Evolutionary conservation across 2,329 filamentous ascomycete genomes (phyloP).

Genomic region (Lizonia empirigonia): DNA sequence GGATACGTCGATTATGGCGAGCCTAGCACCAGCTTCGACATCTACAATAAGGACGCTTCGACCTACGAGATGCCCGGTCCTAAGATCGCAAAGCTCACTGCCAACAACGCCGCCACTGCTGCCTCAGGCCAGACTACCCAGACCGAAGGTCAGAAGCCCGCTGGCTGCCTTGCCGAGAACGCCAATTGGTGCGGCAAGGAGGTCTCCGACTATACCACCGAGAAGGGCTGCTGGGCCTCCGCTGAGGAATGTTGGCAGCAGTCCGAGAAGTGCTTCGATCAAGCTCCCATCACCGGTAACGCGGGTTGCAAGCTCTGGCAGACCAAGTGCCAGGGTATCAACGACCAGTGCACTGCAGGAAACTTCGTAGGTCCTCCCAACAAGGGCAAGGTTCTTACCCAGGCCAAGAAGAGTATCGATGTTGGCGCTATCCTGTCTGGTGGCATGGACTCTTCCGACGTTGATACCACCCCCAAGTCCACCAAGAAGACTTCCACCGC

Average conservation of each 20-base stretch:
- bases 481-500: conserved; percentile 9
- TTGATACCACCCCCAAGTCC: conserved; percentile 24
- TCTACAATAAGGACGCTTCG: conserved; percentile 58
- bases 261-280: conserved; percentile 63
- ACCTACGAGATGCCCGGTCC: conserved; percentile 63
- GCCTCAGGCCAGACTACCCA: conserved; percentile 37
- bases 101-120: conserved; percentile 20
- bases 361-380: conserved; percentile 54
- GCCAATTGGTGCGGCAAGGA: conserved; percentile 74
- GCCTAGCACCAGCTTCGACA: conserved; percentile 66
- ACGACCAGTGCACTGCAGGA: conserved; percentile 49
- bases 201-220: conserved; percentile 61
- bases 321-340: conserved; percentile 61
- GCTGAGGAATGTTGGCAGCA: conserved; percentile 60
- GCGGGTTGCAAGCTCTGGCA: conserved; percentile 67
- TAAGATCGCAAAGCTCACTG: conserved; percentile 56
- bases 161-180: conserved; percentile 66
- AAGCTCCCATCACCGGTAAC: conserved; percentile 64
- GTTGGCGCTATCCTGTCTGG: conserved; percentile 35
- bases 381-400: conserved; percentile 49
- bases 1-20: conserved; percentile 65
- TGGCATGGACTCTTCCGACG: conserved; percentile 1
- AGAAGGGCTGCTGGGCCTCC: conserved; percentile 64
- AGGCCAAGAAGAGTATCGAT: conserved; percentile 37
- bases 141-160: conserved; percentile 60